Conservation (phyloP, 2,329 filamentous ascomycete species). For the Fusarium tupiense region DNA sequence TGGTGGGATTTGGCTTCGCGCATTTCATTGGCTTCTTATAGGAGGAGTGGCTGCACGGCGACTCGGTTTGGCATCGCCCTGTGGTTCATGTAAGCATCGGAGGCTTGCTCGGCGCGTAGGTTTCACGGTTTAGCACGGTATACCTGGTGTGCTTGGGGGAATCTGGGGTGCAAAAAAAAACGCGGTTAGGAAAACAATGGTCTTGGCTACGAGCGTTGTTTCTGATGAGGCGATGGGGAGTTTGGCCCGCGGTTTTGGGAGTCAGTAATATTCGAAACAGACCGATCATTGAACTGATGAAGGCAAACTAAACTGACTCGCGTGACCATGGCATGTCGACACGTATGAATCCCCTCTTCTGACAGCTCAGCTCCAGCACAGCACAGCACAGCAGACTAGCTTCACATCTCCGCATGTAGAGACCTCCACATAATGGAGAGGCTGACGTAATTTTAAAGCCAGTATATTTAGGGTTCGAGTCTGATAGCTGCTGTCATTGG, state of each 20-base stretch:
- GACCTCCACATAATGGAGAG: constrained; percentile 28
- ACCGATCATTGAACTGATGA: constrained; percentile 19
- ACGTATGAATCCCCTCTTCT: constrained; percentile 23
- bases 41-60: constrained; percentile 7
- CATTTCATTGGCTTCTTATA: constrained; percentile 3
- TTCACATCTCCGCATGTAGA: constrained; percentile 22
- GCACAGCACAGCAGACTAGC: constrained; percentile 4
- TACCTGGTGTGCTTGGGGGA: constrained; percentile 15
- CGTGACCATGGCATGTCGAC: constrained; percentile 11
- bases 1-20: constrained; percentile 9
- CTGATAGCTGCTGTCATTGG: constrained; percentile 20
- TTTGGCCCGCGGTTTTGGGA: constrained; percentile 33
- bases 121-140: constrained; percentile 14
- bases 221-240: constrained; percentile 38
- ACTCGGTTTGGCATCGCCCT: not conserved
- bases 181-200: constrained; percentile 26
- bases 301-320: not conserved
- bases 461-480: constrained; percentile 18
- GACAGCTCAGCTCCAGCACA: constrained; percentile 2
- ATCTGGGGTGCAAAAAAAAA: constrained; percentile 18
- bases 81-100: not conserved
- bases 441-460: constrained; percentile 39
- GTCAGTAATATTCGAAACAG: constrained; percentile 34
- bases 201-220: constrained; percentile 30
- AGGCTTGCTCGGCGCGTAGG: constrained; percentile 20